These are phyloP conservation scores for Hyaloscypha finlandica DNA, from an alignment of 495 filamentous ascomycete genomes.

Conservation along the genomic window DNA sequence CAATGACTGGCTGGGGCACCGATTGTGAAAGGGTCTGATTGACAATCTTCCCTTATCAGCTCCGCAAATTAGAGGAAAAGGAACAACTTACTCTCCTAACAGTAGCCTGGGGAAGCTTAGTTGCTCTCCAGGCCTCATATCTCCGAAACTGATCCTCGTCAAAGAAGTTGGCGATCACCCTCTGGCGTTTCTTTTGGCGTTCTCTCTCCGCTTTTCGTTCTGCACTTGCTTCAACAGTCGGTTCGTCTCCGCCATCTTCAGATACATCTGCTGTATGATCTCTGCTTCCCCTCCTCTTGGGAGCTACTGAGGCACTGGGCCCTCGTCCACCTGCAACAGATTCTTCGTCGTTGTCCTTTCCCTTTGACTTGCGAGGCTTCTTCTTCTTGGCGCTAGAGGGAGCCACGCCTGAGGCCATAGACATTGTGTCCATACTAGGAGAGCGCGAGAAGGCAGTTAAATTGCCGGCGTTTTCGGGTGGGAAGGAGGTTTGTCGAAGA, in stretches of 20 bases:
- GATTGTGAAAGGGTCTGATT: constrained; percentile 91
- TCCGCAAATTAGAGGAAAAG: neutral
- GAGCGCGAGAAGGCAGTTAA: constrained; percentile 55
- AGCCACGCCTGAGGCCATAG: constrained; percentile 61
- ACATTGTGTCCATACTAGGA: constrained; percentile 65
- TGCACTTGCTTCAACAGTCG: constrained; percentile 61
- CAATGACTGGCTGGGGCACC: constrained; percentile 74
- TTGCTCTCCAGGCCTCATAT: constrained; percentile 71
- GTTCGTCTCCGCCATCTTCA: constrained; percentile 66
- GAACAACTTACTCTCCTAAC: constrained; percentile 50
- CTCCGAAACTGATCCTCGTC: constrained; percentile 67
- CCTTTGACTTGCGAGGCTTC: constrained; percentile 68
- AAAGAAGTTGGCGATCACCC: constrained; percentile 68
- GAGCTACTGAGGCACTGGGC: constrained; percentile 48
- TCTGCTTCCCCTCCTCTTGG: constrained; percentile 30
- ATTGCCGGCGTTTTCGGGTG: constrained; percentile 51
- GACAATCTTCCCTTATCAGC: constrained; percentile 53
- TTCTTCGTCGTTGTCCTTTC: constrained; percentile 51
- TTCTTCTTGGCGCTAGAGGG: constrained; percentile 53
- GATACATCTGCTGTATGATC: constrained; percentile 50
- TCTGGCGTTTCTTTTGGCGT: constrained; percentile 63
- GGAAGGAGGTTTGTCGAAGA: constrained; percentile 88
- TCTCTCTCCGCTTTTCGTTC: constrained; percentile 66
- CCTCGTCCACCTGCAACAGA: constrained; percentile 53
- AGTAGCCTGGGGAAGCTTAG: constrained; percentile 57